phyloP scores from a whole-genome alignment of 108 stramenopile genomes.

The Cylindrotheca closterium region DNA sequence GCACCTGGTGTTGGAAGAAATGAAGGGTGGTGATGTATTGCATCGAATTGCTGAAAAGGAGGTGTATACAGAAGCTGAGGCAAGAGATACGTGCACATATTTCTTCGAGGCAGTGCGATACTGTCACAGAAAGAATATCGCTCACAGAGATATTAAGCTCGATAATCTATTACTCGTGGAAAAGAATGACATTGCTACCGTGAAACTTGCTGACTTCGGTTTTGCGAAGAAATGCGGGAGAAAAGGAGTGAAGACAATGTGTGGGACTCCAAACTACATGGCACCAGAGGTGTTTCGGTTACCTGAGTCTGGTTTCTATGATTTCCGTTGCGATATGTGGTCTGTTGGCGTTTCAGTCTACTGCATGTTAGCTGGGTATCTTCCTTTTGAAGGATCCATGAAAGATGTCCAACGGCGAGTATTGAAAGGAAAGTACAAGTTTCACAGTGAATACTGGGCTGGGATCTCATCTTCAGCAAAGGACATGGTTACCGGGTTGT shows the following conservation, averaged over 20 bases:
- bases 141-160: slow-evolving; percentile 91
- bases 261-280: slow-evolving; percentile 73
- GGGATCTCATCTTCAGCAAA: slow-evolving; percentile 76
- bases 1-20: slow-evolving; percentile 72
- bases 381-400: slow-evolving; percentile 83
- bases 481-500: slow-evolving; percentile 70
- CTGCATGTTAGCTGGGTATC: slow-evolving; percentile 91
- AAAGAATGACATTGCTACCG: slow-evolving; percentile 26
- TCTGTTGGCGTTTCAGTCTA: slow-evolving; percentile 92
- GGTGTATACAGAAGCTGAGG: slow-evolving; percentile 93
- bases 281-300: slow-evolving; percentile 66
- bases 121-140: slow-evolving; percentile 74
- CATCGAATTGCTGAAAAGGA: slow-evolving; percentile 93
- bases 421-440: slow-evolving; percentile 51
- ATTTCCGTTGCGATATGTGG: slow-evolving; percentile 88
- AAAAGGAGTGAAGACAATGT: slow-evolving; percentile 60
- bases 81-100: slow-evolving; percentile 80
- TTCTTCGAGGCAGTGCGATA: slow-evolving; percentile 86
- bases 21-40: slow-evolving; percentile 89
- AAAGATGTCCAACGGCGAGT: slow-evolving; percentile 55
- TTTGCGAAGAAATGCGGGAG: slow-evolving; percentile 86
- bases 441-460: slow-evolving; percentile 77
- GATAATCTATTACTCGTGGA: slow-evolving; percentile 77
- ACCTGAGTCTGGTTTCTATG: slow-evolving; percentile 52
- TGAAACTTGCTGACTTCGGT: slow-evolving; percentile 90